Evolutionary conservation across 768 basidiomycete species (phyloP).

Genomic region (Nidularia sp.): DNA sequence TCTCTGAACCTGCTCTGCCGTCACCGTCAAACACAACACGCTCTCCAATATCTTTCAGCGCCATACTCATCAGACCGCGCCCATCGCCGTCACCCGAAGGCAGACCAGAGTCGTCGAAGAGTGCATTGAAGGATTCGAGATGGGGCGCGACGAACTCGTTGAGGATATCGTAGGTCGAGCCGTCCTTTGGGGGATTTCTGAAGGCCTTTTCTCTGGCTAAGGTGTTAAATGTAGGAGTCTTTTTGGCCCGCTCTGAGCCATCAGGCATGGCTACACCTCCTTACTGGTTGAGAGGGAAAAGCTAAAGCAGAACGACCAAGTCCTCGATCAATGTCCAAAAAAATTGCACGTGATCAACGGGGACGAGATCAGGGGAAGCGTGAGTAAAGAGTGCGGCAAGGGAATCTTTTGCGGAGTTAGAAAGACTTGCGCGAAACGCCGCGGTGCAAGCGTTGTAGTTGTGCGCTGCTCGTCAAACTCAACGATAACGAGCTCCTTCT

Average conservation of each 20-base stretch:
- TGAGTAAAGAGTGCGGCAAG: conserved; percentile 6
- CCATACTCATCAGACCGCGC: conserved; percentile 73
- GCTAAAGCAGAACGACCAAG: neutral
- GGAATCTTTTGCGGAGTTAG: conserved; percentile 20
- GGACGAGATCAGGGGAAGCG: conserved; percentile 9
- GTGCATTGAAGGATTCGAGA: conserved; percentile 92
- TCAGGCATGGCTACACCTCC: conserved; percentile 42
- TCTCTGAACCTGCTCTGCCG: conserved; percentile 46
- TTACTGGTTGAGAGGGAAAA: neutral
- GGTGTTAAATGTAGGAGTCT: conserved; percentile 71
- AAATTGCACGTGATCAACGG: conserved; percentile 25
- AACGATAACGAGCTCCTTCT: neutral
- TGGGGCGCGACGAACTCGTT: conserved; percentile 94
- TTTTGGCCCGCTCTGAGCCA: conserved; percentile 30
- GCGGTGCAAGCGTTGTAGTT: conserved; percentile 2
- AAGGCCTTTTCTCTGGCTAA: conserved; percentile 76
- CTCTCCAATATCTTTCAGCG: conserved; percentile 79
- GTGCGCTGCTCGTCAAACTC: conserved; percentile 7
- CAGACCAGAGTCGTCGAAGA: conserved; percentile 90
- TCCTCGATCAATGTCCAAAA: conserved; percentile 13
- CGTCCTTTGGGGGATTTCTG: conserved; percentile 65
- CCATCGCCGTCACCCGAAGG: conserved; percentile 73
- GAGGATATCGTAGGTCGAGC: conserved; percentile 72
- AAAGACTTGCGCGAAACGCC: conserved; percentile 13
- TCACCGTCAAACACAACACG: conserved; percentile 91